Evolutionary conservation across 805 yeast species (phyloP).

Genomic region (Ascoidea rubescens): DNA sequence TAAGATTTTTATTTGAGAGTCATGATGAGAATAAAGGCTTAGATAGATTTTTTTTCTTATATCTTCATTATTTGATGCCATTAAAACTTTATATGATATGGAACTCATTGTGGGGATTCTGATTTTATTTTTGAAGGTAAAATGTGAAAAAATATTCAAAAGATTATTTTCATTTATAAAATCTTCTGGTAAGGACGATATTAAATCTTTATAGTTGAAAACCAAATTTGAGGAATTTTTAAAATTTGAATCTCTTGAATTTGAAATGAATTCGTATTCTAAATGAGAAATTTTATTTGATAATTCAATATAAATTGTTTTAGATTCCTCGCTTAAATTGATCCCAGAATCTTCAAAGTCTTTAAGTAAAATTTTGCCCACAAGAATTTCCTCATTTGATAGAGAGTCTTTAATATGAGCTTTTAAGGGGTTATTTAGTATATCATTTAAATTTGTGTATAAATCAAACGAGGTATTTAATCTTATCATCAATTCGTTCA

Average conservation of each 20-base stretch:
- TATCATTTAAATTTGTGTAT: slow-evolving; percentile 42
- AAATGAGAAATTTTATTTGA: slow-evolving; percentile 69
- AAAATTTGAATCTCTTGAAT: slow-evolving; percentile 21
- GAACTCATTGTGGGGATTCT: slow-evolving; percentile 48
- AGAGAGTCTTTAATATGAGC: slow-evolving; percentile 21
- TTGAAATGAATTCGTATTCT: slow-evolving; percentile 65
- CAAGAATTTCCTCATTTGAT: slow-evolving; percentile 65
- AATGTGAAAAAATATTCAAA: slow-evolving; percentile 2
- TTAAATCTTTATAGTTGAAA: neutral
- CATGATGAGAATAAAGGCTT: slow-evolving; percentile 51
- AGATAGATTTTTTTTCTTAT: slow-evolving; percentile 64
- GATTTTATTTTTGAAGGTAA: slow-evolving; percentile 23
- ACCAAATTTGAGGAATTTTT: slow-evolving; percentile 15
- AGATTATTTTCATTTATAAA: slow-evolving; percentile 1
- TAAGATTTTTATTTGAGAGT: slow-evolving; percentile 45
- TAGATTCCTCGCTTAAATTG: slow-evolving; percentile 50
- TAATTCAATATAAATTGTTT: slow-evolving; percentile 58
- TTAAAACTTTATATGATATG: slow-evolving; percentile 49
- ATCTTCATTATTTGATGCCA: slow-evolving; percentile 38
- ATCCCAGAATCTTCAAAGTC: slow-evolving; percentile 91
- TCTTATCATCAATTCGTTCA: slow-evolving; percentile 90
- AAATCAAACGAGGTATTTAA: slow-evolving; percentile 73
- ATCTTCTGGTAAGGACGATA: slow-evolving; percentile 7
- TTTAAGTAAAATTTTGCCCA: slow-evolving; percentile 63
- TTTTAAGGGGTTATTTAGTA: slow-evolving; percentile 29